Percentiles rank a stretch among this genome's conserved stretches.
Evolutionary conservation across 2,329 filamentous ascomycete genomes (phyloP).

Genomic region (Sclerotinia borealis): DNA sequence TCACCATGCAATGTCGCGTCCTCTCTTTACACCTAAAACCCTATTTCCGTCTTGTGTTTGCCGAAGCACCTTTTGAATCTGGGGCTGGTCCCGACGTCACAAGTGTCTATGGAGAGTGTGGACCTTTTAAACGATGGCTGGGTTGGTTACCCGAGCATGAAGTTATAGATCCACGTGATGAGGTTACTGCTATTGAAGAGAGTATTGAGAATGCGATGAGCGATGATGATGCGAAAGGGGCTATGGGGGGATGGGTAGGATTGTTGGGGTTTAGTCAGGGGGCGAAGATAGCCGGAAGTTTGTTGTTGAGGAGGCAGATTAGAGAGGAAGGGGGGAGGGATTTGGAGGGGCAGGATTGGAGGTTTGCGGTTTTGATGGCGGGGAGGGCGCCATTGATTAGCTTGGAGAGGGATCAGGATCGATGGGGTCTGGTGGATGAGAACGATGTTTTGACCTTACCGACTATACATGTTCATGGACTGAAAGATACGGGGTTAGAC

Average conservation of each 20-base stretch:
- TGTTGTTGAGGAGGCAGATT: slow-evolving; percentile 55
- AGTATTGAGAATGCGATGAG: slow-evolving; percentile 44
- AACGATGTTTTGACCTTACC: slow-evolving; percentile 43
- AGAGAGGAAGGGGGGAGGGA: slow-evolving; percentile 6
- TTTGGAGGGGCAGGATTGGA: slow-evolving; percentile 35
- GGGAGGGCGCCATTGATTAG: slow-evolving; percentile 55
- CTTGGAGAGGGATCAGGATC: slow-evolving; percentile 32
- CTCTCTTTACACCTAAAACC: slow-evolving; percentile 2
- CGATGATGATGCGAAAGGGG: slow-evolving; percentile 43
- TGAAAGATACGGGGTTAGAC: slow-evolving; percentile 52
- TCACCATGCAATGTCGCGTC: slow-evolving; percentile 59
- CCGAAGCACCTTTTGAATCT: slow-evolving; percentile 61
- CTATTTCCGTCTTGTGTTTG: slow-evolving; percentile 65
- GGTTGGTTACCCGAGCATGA: slow-evolving; percentile 56
- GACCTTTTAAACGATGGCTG: slow-evolving; percentile 60
- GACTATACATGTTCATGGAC: slow-evolving; percentile 63
- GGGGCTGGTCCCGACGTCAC: slow-evolving; percentile 55
- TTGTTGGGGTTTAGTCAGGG: slow-evolving; percentile 64
- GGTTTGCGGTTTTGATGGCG: slow-evolving; percentile 57
- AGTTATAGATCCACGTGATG: slow-evolving; percentile 37
- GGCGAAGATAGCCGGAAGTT: slow-evolving; percentile 53
- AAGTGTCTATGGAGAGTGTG: slow-evolving; percentile 57
- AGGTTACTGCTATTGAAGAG: slow-evolving; percentile 37
- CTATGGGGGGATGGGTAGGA: slow-evolving; percentile 49
- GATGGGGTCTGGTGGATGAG: slow-evolving; percentile 35